Evolutionary conservation across 345 rosid species (phyloP).

Genomic region (Cardiospermum halicacabum): DNA sequence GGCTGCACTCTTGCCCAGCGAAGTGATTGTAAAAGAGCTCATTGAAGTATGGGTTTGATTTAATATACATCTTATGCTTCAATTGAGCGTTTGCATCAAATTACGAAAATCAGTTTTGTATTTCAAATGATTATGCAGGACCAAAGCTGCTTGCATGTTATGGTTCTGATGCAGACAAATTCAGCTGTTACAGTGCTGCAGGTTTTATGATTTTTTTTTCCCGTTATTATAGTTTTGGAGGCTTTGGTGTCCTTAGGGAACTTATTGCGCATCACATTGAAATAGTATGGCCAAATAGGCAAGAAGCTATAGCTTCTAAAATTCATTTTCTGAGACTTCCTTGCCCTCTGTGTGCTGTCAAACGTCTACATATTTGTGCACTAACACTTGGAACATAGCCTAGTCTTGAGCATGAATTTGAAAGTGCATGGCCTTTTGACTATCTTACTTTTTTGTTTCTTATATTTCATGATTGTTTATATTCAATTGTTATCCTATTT

Average conservation of each 20-base stretch:
- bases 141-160: slow-evolving; percentile 54
- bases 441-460: background rate
- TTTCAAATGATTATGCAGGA: slow-evolving; percentile 49
- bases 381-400: background rate
- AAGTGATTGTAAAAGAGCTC: slow-evolving; percentile 67
- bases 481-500: background rate
- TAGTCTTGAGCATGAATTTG: background rate
- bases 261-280: background rate
- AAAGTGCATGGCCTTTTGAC: background rate
- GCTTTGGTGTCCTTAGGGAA: background rate
- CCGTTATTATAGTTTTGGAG: slow-evolving; percentile 11
- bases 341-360: background rate
- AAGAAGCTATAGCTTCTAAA: background rate
- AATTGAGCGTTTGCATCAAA: slow-evolving; percentile 8
- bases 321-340: background rate
- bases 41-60: slow-evolving; percentile 53
- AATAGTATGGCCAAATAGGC: background rate
- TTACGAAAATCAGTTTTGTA: slow-evolving; percentile 9
- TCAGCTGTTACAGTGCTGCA: slow-evolving; percentile 67
- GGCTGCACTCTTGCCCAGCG: slow-evolving; percentile 56
- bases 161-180: slow-evolving; percentile 64
- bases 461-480: background rate
- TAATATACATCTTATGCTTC: slow-evolving; percentile 8
- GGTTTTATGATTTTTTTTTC: slow-evolving; percentile 38
- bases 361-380: background rate